Evolutionary conservation across 192 early-diverging fungal species (phyloP), one percentile per base, ranked within the genome.

Genomic region (Coemansia sp.): DNA sequence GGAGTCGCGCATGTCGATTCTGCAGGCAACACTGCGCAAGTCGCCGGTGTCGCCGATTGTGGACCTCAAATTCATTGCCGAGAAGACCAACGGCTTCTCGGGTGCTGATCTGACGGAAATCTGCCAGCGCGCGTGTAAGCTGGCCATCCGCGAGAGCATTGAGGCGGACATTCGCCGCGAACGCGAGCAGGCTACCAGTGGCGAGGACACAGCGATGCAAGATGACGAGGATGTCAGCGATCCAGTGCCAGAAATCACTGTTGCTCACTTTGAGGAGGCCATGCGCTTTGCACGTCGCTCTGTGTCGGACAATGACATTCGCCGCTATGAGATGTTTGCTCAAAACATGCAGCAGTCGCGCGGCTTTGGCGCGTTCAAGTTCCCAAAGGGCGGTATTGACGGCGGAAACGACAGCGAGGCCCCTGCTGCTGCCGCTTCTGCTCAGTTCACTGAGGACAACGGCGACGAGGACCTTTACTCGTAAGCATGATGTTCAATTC

Each of bases 281-380:
- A 98, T 98, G 97, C 87, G 87, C 84, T 97, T 85, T 83, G 97
- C 97, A 24, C 91, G 97, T 57, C 90, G 97, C 60, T 94, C 92
- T 11, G 97, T 98, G 8, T 90, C 88, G 58, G 94, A 97, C 73
- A 93, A 89, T 66, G 97, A 98, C 66, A 95, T 98, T 64, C 94
- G 94, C 73, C 93, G 91, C 82, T 98, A 98, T 82, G 95, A 98
- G 85, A 95, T 97, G 93, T 98, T 98, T 89, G 91, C 97, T 15
- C 94, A 95, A 73, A 98, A 95, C 80, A 82, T 98, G 75, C 95
- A 97, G 80, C 94, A 95, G 81, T 85, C 91, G 35, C 90, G 93
- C 39, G 97, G 97, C 39, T 92, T 96, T 82, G 96, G 93, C 50
- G 85, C 85, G 19, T 98, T 98, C 86, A 97, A 96, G 87, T 98